Evolutionary conservation across 2,329 filamentous ascomycete genomes (phyloP).

Genomic region (Apiospora marii): DNA sequence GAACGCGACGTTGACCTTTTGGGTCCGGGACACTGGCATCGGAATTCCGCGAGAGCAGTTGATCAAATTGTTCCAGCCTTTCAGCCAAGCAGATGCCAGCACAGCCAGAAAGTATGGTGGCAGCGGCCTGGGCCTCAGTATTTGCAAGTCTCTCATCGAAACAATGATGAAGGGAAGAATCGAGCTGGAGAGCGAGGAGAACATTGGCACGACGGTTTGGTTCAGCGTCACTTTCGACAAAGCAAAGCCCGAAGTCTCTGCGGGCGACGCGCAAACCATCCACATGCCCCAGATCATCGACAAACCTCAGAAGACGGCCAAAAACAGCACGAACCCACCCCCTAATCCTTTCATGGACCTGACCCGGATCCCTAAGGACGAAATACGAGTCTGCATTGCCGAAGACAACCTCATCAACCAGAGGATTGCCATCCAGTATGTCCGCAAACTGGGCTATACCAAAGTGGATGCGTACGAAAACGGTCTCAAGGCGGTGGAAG

Average conservation of each 20-base stretch:
- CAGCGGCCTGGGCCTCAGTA: constrained; percentile 88
- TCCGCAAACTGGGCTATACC: constrained; percentile 83
- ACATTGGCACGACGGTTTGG: constrained; percentile 73
- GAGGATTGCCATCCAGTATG: constrained; percentile 91
- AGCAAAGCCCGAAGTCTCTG: constrained; percentile 68
- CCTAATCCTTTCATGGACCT: constrained; percentile 68
- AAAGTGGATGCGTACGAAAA: constrained; percentile 88
- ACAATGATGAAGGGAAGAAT: constrained; percentile 90
- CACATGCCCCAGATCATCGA: constrained; percentile 51
- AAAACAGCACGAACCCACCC: constrained; percentile 47
- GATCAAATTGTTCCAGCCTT: constrained; percentile 88
- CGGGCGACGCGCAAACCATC: constrained; percentile 59
- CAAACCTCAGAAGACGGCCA: constrained; percentile 35
- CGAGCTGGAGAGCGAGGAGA: constrained; percentile 78
- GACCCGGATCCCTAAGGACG: constrained; percentile 74
- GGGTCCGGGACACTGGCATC: constrained; percentile 89
- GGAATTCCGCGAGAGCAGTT: constrained; percentile 85
- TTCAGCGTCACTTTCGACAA: constrained; percentile 90
- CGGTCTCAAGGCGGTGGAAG: constrained; percentile 86
- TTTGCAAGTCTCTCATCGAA: constrained; percentile 94
- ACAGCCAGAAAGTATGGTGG: constrained; percentile 92
- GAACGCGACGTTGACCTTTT: constrained; percentile 79
- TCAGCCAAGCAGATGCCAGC: constrained; percentile 90
- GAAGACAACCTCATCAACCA: constrained; percentile 97
- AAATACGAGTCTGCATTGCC: constrained; percentile 89